Conservation (phyloP, 2,329 filamentous ascomycete genomes). For the Sphaceloma murrayae region DNA sequence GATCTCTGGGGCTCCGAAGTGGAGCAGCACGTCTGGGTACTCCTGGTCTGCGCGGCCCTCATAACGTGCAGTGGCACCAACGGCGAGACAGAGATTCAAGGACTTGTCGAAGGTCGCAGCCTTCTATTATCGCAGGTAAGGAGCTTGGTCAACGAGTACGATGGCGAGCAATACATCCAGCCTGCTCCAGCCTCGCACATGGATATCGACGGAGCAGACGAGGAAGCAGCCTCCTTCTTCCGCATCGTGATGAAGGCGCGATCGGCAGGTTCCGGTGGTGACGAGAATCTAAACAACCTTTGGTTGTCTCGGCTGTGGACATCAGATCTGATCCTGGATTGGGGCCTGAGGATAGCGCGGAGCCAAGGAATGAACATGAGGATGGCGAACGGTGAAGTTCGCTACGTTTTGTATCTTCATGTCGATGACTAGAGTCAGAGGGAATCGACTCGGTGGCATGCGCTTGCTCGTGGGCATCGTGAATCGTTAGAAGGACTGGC, state of each 20-base stretch:
- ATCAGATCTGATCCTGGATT: conserved; percentile 24
- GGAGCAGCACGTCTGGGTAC: conserved; percentile 31
- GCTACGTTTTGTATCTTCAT: conserved; percentile 27
- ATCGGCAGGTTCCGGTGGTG: conserved; percentile 3
- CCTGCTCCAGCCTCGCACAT: conserved; percentile 14
- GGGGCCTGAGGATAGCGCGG: conserved; percentile 25
- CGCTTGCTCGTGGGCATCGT: neutral
- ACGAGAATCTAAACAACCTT: conserved; percentile 14
- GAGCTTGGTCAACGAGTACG: conserved; percentile 22
- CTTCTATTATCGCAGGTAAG: conserved; percentile 14
- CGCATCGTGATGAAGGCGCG: conserved; percentile 17
- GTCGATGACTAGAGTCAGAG: conserved; percentile 10
- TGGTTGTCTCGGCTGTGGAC: conserved; percentile 26
- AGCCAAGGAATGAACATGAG: conserved; percentile 29
- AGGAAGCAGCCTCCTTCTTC: conserved; percentile 18
- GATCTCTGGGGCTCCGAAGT: conserved; percentile 27
- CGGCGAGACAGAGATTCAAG: neutral
- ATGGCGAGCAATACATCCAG: conserved; percentile 14
- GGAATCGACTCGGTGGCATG: neutral
- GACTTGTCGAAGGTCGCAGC: neutral
- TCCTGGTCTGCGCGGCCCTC: conserved; percentile 26
- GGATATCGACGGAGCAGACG: conserved; percentile 22
- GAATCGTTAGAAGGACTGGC: neutral
- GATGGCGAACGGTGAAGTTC: conserved; percentile 23
- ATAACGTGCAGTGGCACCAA: too few species aligned